Percentiles rank a stretch among this genome's conserved stretches.
Conservation (phyloP, 2,329 filamentous ascomycete species). For the Penicillium sp. region DNA sequence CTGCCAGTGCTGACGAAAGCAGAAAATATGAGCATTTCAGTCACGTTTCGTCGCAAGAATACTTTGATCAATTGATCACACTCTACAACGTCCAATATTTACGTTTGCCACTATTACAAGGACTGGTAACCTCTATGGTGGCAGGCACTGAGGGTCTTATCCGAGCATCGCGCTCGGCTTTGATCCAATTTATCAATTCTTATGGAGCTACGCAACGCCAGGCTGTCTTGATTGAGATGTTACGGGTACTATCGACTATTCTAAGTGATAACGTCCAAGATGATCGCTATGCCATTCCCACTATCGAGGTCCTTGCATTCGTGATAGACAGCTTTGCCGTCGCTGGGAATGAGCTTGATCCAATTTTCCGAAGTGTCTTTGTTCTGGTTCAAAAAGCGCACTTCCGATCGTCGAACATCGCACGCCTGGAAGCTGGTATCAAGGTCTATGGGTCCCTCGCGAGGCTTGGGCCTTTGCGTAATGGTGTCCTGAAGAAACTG, state of each 20-base stretch:
- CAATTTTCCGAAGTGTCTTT: constrained; percentile 62
- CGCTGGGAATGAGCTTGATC: constrained; percentile 43
- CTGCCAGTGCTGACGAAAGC: constrained; percentile 14
- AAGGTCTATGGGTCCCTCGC: constrained; percentile 74
- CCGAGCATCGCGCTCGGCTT: constrained; percentile 41
- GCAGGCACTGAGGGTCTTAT: constrained; percentile 47
- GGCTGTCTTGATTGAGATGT: constrained; percentile 46
- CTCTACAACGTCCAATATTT: constrained; percentile 38
- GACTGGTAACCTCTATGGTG: constrained; percentile 45
- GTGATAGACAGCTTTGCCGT: constrained; percentile 62
- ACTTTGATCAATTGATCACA: constrained; percentile 43
- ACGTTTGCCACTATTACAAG: constrained; percentile 40
- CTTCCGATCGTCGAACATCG: constrained; percentile 77
- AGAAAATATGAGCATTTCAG: constrained; percentile 46
- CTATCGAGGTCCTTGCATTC: constrained; percentile 74
- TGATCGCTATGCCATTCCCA: constrained; percentile 71
- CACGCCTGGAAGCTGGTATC: constrained; percentile 76
- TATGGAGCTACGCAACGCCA: constrained; percentile 28
- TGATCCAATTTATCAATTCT: constrained; percentile 37
- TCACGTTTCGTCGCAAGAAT: constrained; percentile 44
- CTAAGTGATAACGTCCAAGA: constrained; percentile 53
- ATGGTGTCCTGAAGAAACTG: constrained; percentile 66
- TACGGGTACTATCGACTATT: constrained; percentile 54
- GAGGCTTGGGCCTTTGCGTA: constrained; percentile 48
- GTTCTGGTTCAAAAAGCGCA: constrained; percentile 72